Conservation (phyloP, 1,139 yeast species). For the Saccharomyces pastorianus region DNA sequence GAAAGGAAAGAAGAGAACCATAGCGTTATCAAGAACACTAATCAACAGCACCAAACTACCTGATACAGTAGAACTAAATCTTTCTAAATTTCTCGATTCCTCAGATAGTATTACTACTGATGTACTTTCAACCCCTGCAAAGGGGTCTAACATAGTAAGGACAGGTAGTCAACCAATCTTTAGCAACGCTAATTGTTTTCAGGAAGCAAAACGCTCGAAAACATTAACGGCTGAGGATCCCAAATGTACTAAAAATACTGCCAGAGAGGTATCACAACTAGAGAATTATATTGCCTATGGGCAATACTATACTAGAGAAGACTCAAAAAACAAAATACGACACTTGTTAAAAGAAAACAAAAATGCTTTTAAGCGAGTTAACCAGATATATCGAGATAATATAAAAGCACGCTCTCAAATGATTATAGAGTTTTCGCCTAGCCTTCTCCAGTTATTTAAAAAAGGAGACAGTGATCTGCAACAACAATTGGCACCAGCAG, state of each 20-base stretch:
- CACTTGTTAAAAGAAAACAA: conserved; percentile 12
- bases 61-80: background rate
- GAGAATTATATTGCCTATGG: conserved; percentile 11
- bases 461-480: conserved; percentile 14
- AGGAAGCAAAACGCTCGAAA: background rate
- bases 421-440: conserved; percentile 35
- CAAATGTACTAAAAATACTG: background rate
- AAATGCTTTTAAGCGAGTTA: conserved; percentile 40
- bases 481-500: conserved; percentile 28
- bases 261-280: background rate
- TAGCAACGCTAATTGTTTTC: background rate
- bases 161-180: background rate
- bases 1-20: background rate
- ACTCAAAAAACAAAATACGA: conserved; percentile 14
- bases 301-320: conserved; percentile 13
- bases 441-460: conserved; percentile 17
- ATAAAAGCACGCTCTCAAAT: conserved; percentile 47
- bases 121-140: background rate
- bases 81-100: background rate
- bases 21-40: background rate
- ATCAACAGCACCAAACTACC: background rate
- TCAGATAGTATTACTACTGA: background rate
- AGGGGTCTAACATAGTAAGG: background rate
- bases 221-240: background rate
- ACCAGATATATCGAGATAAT: conserved; percentile 41